Conservation (phyloP, 495 filamentous ascomycete genomes). For the Penicillium pancosmium region DNA sequence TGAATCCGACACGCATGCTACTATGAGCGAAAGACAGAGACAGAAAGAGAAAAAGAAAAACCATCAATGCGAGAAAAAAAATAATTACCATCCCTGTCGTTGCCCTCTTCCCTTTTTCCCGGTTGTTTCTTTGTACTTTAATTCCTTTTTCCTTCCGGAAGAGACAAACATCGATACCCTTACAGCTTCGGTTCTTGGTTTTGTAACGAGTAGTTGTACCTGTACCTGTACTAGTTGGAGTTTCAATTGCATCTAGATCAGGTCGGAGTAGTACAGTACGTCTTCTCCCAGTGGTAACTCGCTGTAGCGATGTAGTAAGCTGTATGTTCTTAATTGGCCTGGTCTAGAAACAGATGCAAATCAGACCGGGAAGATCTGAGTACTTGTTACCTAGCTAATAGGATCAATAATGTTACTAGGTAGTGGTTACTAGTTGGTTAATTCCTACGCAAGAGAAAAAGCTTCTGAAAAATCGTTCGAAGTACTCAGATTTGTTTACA, state of each 20-base stretch:
- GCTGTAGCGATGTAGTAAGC: too few species aligned
- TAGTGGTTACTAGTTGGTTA: too few species aligned
- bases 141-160: slow-evolving; percentile 21
- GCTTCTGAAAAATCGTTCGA: background rate
- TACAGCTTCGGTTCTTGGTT: slow-evolving; percentile 30
- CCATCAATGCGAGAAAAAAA: slow-evolving; percentile 16
- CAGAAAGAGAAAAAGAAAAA: slow-evolving; percentile 19
- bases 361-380: background rate
- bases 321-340: background rate
- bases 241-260: too few species aligned
- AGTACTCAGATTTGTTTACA: slow-evolving; percentile 23
- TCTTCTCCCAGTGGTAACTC: too few species aligned
- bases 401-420: too few species aligned
- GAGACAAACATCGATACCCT: slow-evolving; percentile 50
- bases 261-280: too few species aligned
- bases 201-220: background rate
- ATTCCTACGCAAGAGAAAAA: too few species aligned
- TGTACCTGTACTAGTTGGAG: background rate
- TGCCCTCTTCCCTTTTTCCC: slow-evolving; percentile 20
- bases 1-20: too few species aligned
- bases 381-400: too few species aligned
- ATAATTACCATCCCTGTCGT: slow-evolving; percentile 10
- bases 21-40: slow-evolving; percentile 8
- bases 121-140: slow-evolving; percentile 34
- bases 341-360: background rate